Conservation (phyloP, 2,329 filamentous ascomycete genomes). For the Ramichloridium luteum region DNA sequence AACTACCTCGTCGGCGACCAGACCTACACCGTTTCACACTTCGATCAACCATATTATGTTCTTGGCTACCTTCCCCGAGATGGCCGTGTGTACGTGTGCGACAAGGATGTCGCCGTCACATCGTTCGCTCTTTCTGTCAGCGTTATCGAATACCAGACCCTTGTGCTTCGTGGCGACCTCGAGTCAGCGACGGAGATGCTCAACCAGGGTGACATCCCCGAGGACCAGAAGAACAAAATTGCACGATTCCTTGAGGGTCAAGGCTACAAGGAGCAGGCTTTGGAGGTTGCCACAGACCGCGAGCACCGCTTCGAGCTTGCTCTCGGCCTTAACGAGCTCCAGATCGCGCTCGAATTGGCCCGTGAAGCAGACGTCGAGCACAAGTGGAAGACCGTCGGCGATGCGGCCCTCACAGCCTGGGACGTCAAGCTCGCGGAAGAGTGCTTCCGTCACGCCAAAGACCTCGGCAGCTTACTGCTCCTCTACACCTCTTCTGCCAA, state of each 20-base stretch:
- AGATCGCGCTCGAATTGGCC: slow-evolving; percentile 76
- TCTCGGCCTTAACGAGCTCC: slow-evolving; percentile 66
- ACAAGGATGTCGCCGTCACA: slow-evolving; percentile 88
- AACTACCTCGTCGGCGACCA: slow-evolving; percentile 98
- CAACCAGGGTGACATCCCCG: slow-evolving; percentile 54
- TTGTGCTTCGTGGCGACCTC: slow-evolving; percentile 87
- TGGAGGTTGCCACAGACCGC: slow-evolving; percentile 85
- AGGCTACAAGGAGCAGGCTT: slow-evolving; percentile 87
- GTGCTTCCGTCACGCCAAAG: slow-evolving; percentile 83
- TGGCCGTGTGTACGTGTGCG: slow-evolving; percentile 84
- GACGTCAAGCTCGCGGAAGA: slow-evolving; percentile 79
- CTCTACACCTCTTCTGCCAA: slow-evolving; percentile 80
- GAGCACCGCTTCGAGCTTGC: slow-evolving; percentile 96
- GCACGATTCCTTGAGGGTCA: slow-evolving; percentile 95
- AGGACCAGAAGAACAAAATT: slow-evolving; percentile 96
- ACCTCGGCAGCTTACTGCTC: slow-evolving; percentile 77
- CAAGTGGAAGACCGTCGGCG: slow-evolving; percentile 96
- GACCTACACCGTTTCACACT: slow-evolving; percentile 94
- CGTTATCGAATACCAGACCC: slow-evolving; percentile 91
- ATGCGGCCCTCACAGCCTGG: slow-evolving; percentile 78
- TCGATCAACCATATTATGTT: slow-evolving; percentile 89
- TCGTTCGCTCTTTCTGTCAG: slow-evolving; percentile 84
- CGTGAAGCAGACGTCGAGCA: slow-evolving; percentile 77
- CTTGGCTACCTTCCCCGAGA: slow-evolving; percentile 92
- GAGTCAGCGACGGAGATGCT: slow-evolving; percentile 81